Evolutionary conservation across 345 rosid species (phyloP).

Genomic region (Aquilaria yunnanensis): DNA sequence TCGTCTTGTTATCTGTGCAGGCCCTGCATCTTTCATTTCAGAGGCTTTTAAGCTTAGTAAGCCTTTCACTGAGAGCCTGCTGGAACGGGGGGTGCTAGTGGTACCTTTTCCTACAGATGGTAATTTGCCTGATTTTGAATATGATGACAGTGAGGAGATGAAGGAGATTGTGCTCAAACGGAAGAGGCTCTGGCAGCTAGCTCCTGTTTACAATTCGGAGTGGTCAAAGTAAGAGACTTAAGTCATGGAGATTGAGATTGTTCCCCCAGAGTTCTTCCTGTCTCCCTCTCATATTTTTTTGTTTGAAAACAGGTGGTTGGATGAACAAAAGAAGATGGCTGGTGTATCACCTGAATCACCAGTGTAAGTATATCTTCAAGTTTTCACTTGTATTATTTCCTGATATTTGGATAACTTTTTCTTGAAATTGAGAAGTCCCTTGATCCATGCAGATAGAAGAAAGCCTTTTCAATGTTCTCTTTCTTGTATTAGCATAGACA

Average conservation of each 20-base stretch:
- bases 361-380: slow-evolving; percentile 45
- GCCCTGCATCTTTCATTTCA: slow-evolving; percentile 53
- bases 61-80: slow-evolving; percentile 64
- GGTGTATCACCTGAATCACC: slow-evolving; percentile 78
- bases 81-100: slow-evolving; percentile 88
- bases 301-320: slow-evolving; percentile 58
- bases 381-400: not conserved
- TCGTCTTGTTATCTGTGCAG: slow-evolving; percentile 87
- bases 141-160: slow-evolving; percentile 56
- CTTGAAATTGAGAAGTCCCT: not conserved
- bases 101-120: slow-evolving; percentile 80
- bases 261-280: not conserved
- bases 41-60: slow-evolving; percentile 75
- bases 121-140: slow-evolving; percentile 48
- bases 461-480: not conserved
- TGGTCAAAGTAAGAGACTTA: slow-evolving; percentile 70
- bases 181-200: slow-evolving; percentile 82
- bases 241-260: not conserved
- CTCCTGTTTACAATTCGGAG: slow-evolving; percentile 51
- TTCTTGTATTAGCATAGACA: not conserved
- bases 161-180: slow-evolving; percentile 43
- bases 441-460: not conserved
- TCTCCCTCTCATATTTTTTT: slow-evolving; percentile 2
- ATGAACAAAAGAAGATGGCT: slow-evolving; percentile 84
- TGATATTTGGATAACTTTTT: not conserved